Base-by-base conservation (phyloP, 306 rosid species). In the Benincasa hispida region DNA sequence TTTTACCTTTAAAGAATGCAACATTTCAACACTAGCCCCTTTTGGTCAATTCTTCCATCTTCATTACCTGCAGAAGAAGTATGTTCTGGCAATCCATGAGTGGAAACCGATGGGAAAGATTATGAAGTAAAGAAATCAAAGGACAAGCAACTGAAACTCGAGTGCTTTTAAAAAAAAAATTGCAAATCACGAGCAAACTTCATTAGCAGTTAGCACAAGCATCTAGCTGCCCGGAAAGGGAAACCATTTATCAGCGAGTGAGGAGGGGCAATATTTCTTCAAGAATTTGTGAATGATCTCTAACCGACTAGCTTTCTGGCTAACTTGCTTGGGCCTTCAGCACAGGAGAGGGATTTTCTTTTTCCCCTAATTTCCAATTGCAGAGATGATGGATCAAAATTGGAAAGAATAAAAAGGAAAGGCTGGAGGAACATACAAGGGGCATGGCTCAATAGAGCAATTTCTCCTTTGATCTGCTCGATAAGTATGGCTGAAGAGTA, bases 11-110 rank as follows among this genome's bases (percentile, higher is more conserved):
- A 93, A 82, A 90, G 18, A 53, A 93, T 86, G 83, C 89, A 88
- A 78, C 98, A 93, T 88, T 82, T 93, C 87, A 93, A 81, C 85
- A 89, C 98, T 79, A 89, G 81, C 58, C 98, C 98, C 81, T 91
- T 93, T 59, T 91, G 98, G 82, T 91, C 98, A 55, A 83, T 78
- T 83, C 92, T 86, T 75, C 93, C 98, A 68, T 93, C 98, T 67
- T 93, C 98, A 37, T 90, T 87, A 24, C 98, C 98, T 93, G 82
- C 76, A 72, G n/a, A n/a, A 30, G 58, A 81, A 84, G 62, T 34
- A 35, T 75, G 74, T 19, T 57, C 63, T 45, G 79, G 79, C 76
- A 69, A 57, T 58, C 72, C 82, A 62, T 60, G 74, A 45, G 3
- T 70, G 39, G 8, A 8, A 30, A 3, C 50, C 24, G 5, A 65